These are phyloP conservation scores for Hortiboletus flavorubellus DNA, from an alignment of 768 basidiomycete genomes.

Conservation along the genomic window DNA sequence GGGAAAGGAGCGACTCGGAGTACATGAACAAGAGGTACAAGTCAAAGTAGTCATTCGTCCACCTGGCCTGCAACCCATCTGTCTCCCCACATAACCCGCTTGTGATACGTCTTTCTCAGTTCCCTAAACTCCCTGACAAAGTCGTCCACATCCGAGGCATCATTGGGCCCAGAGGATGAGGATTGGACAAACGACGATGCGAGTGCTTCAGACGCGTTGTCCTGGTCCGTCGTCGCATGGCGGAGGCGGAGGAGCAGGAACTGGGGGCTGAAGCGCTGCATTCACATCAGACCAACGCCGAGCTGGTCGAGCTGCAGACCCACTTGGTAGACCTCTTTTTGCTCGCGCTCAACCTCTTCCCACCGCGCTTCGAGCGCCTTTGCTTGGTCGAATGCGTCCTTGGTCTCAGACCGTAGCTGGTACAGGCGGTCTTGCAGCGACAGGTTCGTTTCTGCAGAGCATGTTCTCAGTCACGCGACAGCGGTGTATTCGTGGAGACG, in stretches of 20 bases:
- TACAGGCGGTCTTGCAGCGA: slow-evolving; percentile 74
- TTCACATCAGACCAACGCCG: slow-evolving; percentile 7
- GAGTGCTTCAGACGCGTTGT: slow-evolving; percentile 82
- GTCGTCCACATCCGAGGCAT: slow-evolving; percentile 63
- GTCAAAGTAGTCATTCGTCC: slow-evolving; percentile 41
- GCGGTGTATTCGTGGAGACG: slow-evolving; percentile 29
- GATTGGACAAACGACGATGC: slow-evolving; percentile 81
- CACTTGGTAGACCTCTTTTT: slow-evolving; percentile 87
- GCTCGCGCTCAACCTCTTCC: slow-evolving; percentile 86
- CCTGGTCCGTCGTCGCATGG: slow-evolving; percentile 87
- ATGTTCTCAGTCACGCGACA: slow-evolving; percentile 6
- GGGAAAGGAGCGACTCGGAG: slow-evolving; percentile 21
- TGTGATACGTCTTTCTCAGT: slow-evolving; percentile 86
- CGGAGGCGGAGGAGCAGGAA: slow-evolving; percentile 85
- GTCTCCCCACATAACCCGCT: slow-evolving; percentile 86
- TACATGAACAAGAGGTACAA: slow-evolving; percentile 19
- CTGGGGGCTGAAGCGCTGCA: slow-evolving; percentile 77
- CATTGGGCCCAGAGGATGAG: slow-evolving; percentile 26
- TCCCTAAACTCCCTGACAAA: slow-evolving; percentile 90
- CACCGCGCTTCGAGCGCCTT: slow-evolving; percentile 77
- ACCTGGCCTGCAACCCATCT: slow-evolving; percentile 85
- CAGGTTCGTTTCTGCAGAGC: slow-evolving; percentile 63
- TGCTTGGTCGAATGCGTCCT: slow-evolving; percentile 86
- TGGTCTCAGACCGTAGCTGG: slow-evolving; percentile 73
- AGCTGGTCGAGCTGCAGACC: slow-evolving; percentile 11